Evolutionary conservation across 768 basidiomycete genomes (phyloP), one percentile per base, ranked within the genome.

Genomic region (Coprinellus micaceus): DNA sequence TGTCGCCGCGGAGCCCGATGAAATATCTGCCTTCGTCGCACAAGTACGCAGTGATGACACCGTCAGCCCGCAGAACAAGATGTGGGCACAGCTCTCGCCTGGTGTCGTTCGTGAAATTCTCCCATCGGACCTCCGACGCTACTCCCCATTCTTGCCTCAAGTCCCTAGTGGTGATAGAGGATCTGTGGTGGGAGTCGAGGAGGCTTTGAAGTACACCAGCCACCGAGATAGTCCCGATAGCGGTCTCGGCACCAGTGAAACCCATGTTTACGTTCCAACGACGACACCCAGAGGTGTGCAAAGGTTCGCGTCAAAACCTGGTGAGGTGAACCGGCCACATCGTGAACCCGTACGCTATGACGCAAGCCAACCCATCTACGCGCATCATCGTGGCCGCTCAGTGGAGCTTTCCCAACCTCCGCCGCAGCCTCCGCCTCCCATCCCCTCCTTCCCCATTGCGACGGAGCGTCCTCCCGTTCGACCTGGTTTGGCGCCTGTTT

Each of bases 151-250:
- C 58, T 61, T 72, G 36, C 59, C 69, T 46, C 53, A 65, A 26
- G 60, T 46, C 24, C 55, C 24, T 11, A 12, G 36, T 43, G 51
- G 29, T 28, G 11, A 39, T 52, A 29, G 13, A 33, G 21, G 51
- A 58, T 78, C 82, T 67, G 77, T 70, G 24, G 80, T 83, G 39
- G 84, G 82, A 11, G 77, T 89, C 7, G 86, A 81, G 9, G 86
- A 88, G 58, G 82, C 83, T 17, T 73, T 91, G 33, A 79, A 77
- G 2, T 79, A 80, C 61, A 71, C 78, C 56, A 71, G 71, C 28
- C 53, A 54, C 58, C 61, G 60, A 26, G 61, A 49, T 24, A 65
- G 68, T 52, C 63, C 60, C 44, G 79, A 81, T 55, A 81, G 79
- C 47, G 82, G 78, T 6, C 60, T 79, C 25, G 80, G 77, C 24